Percentiles rank a stretch among this genome's conserved stretches.
phyloP scores from a whole-genome alignment of 192 early-diverging fungal species.

The Umbelopsis vinacea region DNA sequence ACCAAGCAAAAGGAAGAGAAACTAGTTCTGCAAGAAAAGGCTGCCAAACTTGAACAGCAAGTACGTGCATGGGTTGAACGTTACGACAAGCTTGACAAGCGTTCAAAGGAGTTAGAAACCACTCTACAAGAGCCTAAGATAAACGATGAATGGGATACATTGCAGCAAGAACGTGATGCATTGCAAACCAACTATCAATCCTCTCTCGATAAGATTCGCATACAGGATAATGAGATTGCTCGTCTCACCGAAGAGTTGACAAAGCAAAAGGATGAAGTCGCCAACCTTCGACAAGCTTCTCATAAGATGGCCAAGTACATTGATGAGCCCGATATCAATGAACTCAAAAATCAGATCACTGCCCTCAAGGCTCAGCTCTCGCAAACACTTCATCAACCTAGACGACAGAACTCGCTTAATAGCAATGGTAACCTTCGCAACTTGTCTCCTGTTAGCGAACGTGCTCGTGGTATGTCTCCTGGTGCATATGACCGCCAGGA shows the following conservation, averaged over 20 bases:
- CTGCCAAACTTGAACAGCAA: conserved; percentile 67
- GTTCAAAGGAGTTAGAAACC: conserved; percentile 54
- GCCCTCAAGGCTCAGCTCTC: conserved; percentile 73
- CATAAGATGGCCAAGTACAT: conserved; percentile 47
- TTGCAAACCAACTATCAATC: conserved; percentile 65
- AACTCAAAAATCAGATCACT: conserved; percentile 73
- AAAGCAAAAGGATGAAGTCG: conserved; percentile 68
- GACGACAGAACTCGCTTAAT: conserved; percentile 29
- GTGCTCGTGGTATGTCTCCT: conserved; percentile 25
- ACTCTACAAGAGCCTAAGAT: conserved; percentile 58
- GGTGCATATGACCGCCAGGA: conserved; percentile 29
- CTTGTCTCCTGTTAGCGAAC: conserved; percentile 25
- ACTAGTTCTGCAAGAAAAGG: conserved; percentile 57
- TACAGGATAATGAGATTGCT: conserved; percentile 66
- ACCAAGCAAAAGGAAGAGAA: conserved; percentile 73
- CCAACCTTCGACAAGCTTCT: conserved; percentile 55
- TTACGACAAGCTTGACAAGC: conserved; percentile 66
- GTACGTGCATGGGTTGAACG: conserved; percentile 71
- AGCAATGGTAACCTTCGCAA: conserved; percentile 16
- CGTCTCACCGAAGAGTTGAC: conserved; percentile 56
- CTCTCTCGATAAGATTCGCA: conserved; percentile 58
- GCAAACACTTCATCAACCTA: conserved; percentile 59
- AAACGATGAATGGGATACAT: conserved; percentile 52
- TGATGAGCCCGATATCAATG: conserved; percentile 65
- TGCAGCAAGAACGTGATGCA: conserved; percentile 62